phyloP scores from a whole-genome alignment of 2,329 filamentous ascomycete genomes.

The Bipolaris gigantea region DNA sequence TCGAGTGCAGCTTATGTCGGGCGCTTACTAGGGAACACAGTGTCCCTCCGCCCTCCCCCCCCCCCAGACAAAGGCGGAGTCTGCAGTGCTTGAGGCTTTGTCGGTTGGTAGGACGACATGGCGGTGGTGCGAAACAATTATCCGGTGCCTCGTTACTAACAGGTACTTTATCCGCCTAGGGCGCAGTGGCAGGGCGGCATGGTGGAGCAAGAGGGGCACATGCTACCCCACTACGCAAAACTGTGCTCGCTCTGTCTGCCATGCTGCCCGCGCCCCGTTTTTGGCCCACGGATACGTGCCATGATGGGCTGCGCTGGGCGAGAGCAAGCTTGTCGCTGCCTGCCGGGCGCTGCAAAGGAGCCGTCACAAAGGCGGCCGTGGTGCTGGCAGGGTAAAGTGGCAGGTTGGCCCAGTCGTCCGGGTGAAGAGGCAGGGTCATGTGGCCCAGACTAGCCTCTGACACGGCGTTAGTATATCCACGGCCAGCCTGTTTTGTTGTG shows the following conservation, averaged over 20 bases:
- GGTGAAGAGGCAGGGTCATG: slow-evolving; percentile 29
- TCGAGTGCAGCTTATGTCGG: neutral
- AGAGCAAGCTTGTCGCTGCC: too few relatives aligned
- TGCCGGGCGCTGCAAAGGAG: neutral
- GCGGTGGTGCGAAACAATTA: slow-evolving; percentile 17
- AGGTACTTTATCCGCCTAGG: slow-evolving; percentile 19
- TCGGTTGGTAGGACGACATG: neutral
- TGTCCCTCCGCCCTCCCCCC: too few relatives aligned
- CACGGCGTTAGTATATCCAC: slow-evolving; percentile 28
- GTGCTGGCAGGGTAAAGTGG: slow-evolving; percentile 25
- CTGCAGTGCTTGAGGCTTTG: neutral
- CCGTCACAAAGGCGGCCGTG: slow-evolving; percentile 9
- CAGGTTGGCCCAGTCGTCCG: slow-evolving; percentile 18
- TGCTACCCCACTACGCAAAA: slow-evolving; percentile 18
- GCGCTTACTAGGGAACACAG: neutral
- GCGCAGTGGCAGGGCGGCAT: slow-evolving; percentile 7
- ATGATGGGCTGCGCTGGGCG: slow-evolving; percentile 1
- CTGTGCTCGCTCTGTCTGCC: slow-evolving; percentile 7
- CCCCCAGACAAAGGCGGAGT: neutral
- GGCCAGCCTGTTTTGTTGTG: slow-evolving; percentile 15
- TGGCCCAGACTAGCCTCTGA: slow-evolving; percentile 23
- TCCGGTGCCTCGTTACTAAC: slow-evolving; percentile 21
- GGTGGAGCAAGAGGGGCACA: slow-evolving; percentile 22
- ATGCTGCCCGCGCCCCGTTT: slow-evolving; percentile 2
- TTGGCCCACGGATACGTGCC: slow-evolving; percentile 9